phyloP scores from a whole-genome alignment of 345 rosid genomes.

The Ceriops tagal region DNA sequence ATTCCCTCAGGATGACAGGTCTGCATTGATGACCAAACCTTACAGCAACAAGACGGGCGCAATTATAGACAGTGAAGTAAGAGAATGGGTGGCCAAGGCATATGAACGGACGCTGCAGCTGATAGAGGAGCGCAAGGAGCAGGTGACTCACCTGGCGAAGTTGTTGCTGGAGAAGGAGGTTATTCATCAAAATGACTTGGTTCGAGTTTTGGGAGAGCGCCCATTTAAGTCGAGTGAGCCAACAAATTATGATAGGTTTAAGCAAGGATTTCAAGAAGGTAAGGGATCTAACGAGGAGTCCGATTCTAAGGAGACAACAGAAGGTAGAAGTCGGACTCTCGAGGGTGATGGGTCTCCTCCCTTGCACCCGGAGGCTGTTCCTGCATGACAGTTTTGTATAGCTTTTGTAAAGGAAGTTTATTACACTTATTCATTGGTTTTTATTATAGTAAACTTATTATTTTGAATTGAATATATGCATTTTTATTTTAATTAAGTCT shows the following conservation, averaged over 20 bases:
- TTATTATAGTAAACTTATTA: background rate
- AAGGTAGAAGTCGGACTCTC: constrained; percentile 23
- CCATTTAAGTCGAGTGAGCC: constrained; percentile 66
- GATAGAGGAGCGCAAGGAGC: constrained; percentile 70
- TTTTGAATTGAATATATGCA: too few species aligned
- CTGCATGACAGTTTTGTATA: constrained; percentile 25
- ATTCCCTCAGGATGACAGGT: constrained; percentile 74
- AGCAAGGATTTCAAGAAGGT: constrained; percentile 58
- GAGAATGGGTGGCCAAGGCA: constrained; percentile 87
- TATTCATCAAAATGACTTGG: constrained; percentile 74
- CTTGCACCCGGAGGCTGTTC: constrained; percentile 65
- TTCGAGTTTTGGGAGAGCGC: constrained; percentile 70
- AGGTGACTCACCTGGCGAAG: constrained; percentile 77
- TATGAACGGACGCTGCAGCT: constrained; percentile 56
- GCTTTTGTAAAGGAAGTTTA: background rate
- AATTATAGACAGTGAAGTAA: constrained; percentile 73
- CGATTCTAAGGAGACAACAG: constrained; percentile 20
- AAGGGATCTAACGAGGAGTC: constrained; percentile 11
- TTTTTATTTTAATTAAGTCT: too few species aligned
- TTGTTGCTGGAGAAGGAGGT: constrained; percentile 83
- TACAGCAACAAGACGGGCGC: constrained; percentile 91
- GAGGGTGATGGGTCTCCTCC: constrained; percentile 55
- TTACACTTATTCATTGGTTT: background rate
- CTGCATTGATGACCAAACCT: constrained; percentile 66
- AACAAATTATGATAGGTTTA: constrained; percentile 73